phyloP scores from a whole-genome alignment of 164 flowering plant species.

The Chimonanthus salicifolius region DNA sequence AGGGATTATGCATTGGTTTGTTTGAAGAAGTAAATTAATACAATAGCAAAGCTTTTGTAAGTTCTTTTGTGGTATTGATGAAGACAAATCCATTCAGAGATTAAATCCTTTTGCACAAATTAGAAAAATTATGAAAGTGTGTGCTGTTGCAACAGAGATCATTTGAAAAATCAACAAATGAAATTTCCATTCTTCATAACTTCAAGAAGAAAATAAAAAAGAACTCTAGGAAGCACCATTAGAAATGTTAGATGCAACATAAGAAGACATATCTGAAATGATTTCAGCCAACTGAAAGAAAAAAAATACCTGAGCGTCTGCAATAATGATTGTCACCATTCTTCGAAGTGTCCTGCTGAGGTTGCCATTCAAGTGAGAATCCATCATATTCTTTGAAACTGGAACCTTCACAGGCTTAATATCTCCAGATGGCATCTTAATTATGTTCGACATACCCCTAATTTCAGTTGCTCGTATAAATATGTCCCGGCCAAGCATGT shows the following conservation, averaged over 20 bases:
- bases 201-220: not conserved
- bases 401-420: constrained; percentile 77
- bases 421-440: constrained; percentile 83
- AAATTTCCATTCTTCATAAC: too few relatives aligned
- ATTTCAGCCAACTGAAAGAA: not conserved
- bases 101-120: too few relatives aligned
- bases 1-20: not conserved
- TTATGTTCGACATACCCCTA: constrained; percentile 42
- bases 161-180: too few relatives aligned
- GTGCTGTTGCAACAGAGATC: too few relatives aligned
- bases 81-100: not conserved
- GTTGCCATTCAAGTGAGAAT: constrained; percentile 63
- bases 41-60: too few relatives aligned
- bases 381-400: constrained; percentile 73
- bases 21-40: too few relatives aligned
- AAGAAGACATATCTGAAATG: not conserved
- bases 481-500: constrained; percentile 90
- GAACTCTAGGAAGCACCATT: too few relatives aligned
- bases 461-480: constrained; percentile 61
- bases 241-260: too few relatives aligned
- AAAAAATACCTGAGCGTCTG: constrained; percentile 68
- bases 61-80: not conserved
- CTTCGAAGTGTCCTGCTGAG: constrained; percentile 27
- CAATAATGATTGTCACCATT: constrained; percentile 64
- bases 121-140: too few relatives aligned